Evolutionary conservation across 345 rosid species (phyloP), one percentile per base, ranked within the genome.

Genomic region (Moricandia arvensis): DNA sequence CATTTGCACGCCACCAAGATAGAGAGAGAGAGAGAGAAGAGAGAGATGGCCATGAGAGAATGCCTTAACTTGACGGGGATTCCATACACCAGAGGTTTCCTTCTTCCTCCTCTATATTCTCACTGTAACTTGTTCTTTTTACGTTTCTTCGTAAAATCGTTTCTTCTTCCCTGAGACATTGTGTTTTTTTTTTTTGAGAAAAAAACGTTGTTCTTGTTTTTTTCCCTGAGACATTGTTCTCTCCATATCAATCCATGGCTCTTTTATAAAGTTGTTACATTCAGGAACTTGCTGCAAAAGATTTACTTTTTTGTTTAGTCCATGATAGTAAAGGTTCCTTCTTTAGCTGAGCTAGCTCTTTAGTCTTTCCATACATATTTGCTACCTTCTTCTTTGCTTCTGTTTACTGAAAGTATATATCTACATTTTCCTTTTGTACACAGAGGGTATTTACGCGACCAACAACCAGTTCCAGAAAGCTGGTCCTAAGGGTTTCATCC

Each of bases 401-500:
- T 24, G n/a, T 54, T 54, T 54, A 3, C 27, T 35, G 41, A 3
- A 35, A 35, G 9, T 8, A 47, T 13, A 16, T 47, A n/a, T 47
- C 53, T 1, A 45, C 17, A 17, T 0, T 45, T 6, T 6, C 3
- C 16, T n/a, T 45, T n/a, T n/a, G 59, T 54, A 21, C n/a, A 11
- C 30, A 54, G 59, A 54, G 30, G 59, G 59, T 21, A 21, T 54
- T 4, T 54, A 54, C 59, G 59, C 30, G n/a, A 54, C 59, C 30
- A 54, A 54, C 59, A 54, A 54, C 29, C 59, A 54, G 59, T 54
- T 54, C 7, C 45, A 8, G 3, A 9, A 59, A 38, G 27, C 18
- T 1, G 74, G 79, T 68, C 74, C 74, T 0, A 61, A 61, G 7
- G 65, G 65, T 33, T 61, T 33, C 26, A 61, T 61, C 43, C 12